Percentiles rank a stretch among this genome's conserved stretches.
phyloP scores from a whole-genome alignment of 495 filamentous ascomycete species.

The Podospora fimiseda region DNA sequence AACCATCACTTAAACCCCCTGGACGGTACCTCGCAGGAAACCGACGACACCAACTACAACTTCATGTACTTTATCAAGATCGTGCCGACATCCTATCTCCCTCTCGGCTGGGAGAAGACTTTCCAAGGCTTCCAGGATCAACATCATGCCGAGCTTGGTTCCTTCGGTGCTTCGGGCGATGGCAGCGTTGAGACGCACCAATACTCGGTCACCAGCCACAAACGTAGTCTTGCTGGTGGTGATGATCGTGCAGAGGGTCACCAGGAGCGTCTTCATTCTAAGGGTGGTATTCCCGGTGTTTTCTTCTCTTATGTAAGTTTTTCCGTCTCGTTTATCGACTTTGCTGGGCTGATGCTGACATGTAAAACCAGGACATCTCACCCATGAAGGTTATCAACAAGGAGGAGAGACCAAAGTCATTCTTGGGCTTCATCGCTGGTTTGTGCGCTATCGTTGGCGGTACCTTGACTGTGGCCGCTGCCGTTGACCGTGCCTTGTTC shows the following conservation, averaged over 20 bases:
- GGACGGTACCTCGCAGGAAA: conserved; percentile 72
- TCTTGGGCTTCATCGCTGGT: conserved; percentile 85
- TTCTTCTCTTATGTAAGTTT: conserved; percentile 89
- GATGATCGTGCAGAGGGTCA: conserved; percentile 79
- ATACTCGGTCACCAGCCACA: conserved; percentile 94
- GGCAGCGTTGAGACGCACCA: conserved; percentile 95
- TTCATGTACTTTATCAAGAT: conserved; percentile 99
- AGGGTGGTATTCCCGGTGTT: conserved; percentile 90
- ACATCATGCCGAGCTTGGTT: conserved; percentile 52
- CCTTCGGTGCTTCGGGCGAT: conserved; percentile 53
- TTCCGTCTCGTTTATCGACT: neutral
- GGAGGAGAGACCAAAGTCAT: conserved; percentile 79
- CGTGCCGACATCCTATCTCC: conserved; percentile 88
- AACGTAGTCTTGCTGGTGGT: conserved; percentile 75
- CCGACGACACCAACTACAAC: conserved; percentile 78
- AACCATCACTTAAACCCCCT: conserved; percentile 90
- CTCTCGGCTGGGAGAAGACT: conserved; percentile 64
- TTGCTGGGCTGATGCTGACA: no score
- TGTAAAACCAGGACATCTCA: conserved; percentile 73
- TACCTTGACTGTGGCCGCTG: conserved; percentile 91
- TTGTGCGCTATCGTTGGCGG: conserved; percentile 93
- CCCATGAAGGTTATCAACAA: conserved; percentile 99
- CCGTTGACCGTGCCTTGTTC: conserved; percentile 84
- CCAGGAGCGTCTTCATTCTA: conserved; percentile 79
- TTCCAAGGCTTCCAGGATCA: conserved; percentile 23